Conservation (phyloP, 345 rosid genomes). For the Abelmoschus esculentus region DNA sequence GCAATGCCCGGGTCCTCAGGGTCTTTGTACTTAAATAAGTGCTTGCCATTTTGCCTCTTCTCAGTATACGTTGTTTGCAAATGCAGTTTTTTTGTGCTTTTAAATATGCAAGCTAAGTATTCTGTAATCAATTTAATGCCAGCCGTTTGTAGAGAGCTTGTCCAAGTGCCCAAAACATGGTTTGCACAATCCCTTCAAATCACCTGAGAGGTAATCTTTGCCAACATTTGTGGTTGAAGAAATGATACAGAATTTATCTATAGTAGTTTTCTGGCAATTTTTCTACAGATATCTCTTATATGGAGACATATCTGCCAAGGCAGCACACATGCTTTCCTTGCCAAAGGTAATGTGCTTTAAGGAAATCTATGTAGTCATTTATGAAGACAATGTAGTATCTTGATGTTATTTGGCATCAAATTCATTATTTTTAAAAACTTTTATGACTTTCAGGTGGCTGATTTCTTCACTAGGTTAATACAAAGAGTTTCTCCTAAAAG, state of each 20-base stretch:
- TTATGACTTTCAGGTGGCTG: constrained; percentile 51
- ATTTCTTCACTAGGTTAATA: constrained; percentile 80
- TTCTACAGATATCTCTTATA: constrained; percentile 70
- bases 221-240: neutral
- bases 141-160: constrained; percentile 97
- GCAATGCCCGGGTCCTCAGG: neutral
- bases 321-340: constrained; percentile 76
- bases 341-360: constrained; percentile 53
- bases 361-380: neutral
- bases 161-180: constrained; percentile 93
- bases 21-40: neutral
- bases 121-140: constrained; percentile 23
- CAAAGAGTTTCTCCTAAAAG: constrained; percentile 96
- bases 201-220: constrained; percentile 76
- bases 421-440: neutral
- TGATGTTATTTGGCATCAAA: neutral
- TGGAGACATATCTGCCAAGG: constrained; percentile 83
- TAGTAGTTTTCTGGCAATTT: neutral
- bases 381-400: neutral
- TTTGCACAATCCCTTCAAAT: constrained; percentile 90
- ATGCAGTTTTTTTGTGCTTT: neutral
- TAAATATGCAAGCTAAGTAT: neutral
- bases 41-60: neutral
- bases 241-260: neutral
- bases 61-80: neutral